Evolutionary conservation across 2,329 filamentous ascomycete species (phyloP), one percentile per base, ranked within the genome.

Genomic region (Apiospora aurea): DNA sequence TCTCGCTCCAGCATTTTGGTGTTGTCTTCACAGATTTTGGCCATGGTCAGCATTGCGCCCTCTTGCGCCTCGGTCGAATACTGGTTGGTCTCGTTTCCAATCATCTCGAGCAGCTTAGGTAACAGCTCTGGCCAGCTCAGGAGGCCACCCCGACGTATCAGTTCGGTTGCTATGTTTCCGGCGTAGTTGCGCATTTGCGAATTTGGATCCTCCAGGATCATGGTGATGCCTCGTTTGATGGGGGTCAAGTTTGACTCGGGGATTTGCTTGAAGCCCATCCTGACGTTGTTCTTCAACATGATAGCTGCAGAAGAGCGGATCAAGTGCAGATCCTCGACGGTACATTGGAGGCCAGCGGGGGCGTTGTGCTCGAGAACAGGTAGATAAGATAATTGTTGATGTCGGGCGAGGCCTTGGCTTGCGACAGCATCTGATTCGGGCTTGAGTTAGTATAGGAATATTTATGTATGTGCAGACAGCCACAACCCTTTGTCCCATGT

Each of bases 21-120:
- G 84, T 97, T 98, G 83, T 99, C 96, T 83, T 99, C 96, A 83
- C 96, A 99, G 74, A 99, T 95, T 86, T 98, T 98, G 81, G 93
- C 87, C 82, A 99, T 87, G 67, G 96, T 95, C 68, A 93, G 91
- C 93, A 98, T 97, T 76, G 94, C 95, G 73, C 95, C 95, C 81
- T 99, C 96, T 80, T 98, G 95, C 16, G 92, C 91, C 79, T 94
- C 89, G 61, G 88, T 84, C 8, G 94, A 86, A 29, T 91, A 85
- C 74, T 92, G 90, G 53, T 93, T 92, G 66, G 85, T 86, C 71
- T 90, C 84, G 81, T 97, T 97, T 75, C 89, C 89, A 74, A 97
- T 90, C 82, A 97, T 87, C 71, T 90, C 87, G 75, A 98, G 84
- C 26, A 99, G 87, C 77, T 97, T 93, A 68, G 94, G 92, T 46